Percentiles rank a stretch among this genome's conserved stretches.
Conservation (phyloP, 345 rosid genomes). For the Trapa bicornis region DNA sequence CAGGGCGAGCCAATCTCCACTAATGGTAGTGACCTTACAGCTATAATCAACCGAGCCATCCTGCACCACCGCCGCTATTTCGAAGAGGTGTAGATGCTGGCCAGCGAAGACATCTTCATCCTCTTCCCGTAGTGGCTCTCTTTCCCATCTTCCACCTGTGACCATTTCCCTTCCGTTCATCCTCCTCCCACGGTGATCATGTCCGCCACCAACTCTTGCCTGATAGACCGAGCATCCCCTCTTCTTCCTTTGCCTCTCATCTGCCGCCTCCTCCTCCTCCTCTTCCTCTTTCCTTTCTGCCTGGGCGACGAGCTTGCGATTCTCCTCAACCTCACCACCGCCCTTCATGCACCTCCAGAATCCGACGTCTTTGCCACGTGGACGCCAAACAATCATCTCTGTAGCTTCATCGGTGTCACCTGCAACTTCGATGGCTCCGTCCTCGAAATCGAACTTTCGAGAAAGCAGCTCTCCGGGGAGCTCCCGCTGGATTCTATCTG, state of each 20-base stretch:
- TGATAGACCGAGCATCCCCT: too few species aligned
- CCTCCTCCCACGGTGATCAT: too few species aligned
- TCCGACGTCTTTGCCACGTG: constrained; percentile 21
- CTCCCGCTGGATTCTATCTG: constrained; percentile 11
- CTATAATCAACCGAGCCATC: constrained; percentile 18
- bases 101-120: constrained; percentile 14
- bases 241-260: too few species aligned
- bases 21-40: not conserved
- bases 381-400: constrained; percentile 4
- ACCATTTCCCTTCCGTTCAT: too few species aligned
- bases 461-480: constrained; percentile 15
- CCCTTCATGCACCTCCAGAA: constrained; percentile 10
- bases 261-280: constrained; percentile 2
- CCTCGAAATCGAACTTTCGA: constrained; percentile 24
- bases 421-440: constrained; percentile 17
- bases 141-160: too few species aligned
- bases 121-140: constrained; percentile 9
- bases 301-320: constrained; percentile 15
- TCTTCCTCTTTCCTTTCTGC: constrained; percentile 3
- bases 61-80: constrained; percentile 20
- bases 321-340: constrained; percentile 16
- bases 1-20: not conserved
- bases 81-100: constrained; percentile 14
- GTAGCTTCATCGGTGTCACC: constrained; percentile 22
- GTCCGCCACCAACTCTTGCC: too few species aligned